These are phyloP conservation scores for Carex pumila DNA, from an alignment of 176 grass and related monocot genomes.

Conservation along the genomic window DNA sequence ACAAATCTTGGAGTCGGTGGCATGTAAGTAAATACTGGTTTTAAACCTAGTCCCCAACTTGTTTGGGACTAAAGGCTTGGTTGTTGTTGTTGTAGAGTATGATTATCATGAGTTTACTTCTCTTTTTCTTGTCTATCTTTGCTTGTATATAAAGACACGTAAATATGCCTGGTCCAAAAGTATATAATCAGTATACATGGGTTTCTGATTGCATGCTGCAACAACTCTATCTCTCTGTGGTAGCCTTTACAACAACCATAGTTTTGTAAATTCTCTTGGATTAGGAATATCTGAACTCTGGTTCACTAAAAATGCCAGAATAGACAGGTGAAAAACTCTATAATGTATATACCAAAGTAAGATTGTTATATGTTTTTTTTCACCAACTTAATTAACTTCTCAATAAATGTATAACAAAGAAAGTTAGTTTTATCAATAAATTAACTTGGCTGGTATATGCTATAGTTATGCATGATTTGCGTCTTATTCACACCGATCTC, in stretches of 20 bases:
- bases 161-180: neutral
- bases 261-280: neutral
- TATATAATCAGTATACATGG: neutral
- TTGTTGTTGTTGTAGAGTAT: neutral
- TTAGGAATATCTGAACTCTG: neutral
- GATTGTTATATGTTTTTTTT: neutral
- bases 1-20: constrained; percentile 92
- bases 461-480: constrained; percentile 93
- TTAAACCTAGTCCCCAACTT: no score
- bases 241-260: neutral
- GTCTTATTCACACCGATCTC: constrained; percentile 93
- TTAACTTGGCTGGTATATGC: constrained; percentile 11
- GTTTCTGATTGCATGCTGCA: neutral
- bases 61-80: no score
- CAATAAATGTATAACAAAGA: neutral
- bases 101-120: neutral
- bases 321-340: neutral
- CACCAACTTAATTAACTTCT: neutral
- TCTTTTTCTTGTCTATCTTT: neutral
- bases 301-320: neutral
- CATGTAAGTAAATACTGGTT: constrained; percentile 44
- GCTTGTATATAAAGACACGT: neutral
- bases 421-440: neutral
- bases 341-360: neutral
- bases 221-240: neutral